These are phyloP conservation scores for Bipolaris cookei DNA, from an alignment of 2,329 filamentous ascomycete species.

Conservation along the genomic window DNA sequence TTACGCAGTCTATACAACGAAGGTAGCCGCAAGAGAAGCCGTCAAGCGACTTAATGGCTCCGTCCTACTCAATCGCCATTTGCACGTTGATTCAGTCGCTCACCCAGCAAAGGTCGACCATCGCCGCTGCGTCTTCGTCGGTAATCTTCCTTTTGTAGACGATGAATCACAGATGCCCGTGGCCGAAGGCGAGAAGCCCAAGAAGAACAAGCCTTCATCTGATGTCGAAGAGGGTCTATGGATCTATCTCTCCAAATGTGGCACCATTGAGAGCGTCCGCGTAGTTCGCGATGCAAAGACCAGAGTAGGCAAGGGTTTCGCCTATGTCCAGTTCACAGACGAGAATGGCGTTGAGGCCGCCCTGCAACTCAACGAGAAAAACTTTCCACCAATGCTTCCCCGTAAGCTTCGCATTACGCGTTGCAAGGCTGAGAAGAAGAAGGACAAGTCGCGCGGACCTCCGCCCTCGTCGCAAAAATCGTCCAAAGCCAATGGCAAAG, in stretches of 20 bases:
- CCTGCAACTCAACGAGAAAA: conserved; percentile 85
- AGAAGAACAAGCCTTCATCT: conserved; percentile 73
- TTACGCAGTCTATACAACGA: conserved; percentile 85
- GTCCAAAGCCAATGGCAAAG: conserved; percentile 38
- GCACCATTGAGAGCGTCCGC: conserved; percentile 89
- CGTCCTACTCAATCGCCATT: conserved; percentile 81
- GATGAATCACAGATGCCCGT: conserved; percentile 75
- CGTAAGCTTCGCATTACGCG: conserved; percentile 83
- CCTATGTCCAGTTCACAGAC: conserved; percentile 94
- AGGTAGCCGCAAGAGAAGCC: conserved; percentile 76
- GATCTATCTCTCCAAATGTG: conserved; percentile 77
- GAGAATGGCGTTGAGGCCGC: conserved; percentile 89
- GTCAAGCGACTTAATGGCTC: conserved; percentile 81
- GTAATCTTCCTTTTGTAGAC: conserved; percentile 94
- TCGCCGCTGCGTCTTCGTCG: conserved; percentile 91
- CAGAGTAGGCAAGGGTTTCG: conserved; percentile 93
- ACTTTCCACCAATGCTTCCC: conserved; percentile 92
- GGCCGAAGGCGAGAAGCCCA: conserved; percentile 67
- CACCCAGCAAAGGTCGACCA: conserved; percentile 85
- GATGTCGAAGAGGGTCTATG: conserved; percentile 94
- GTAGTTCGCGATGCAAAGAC: conserved; percentile 90
- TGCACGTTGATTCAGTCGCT: conserved; percentile 88
- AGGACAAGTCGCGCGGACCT: conserved; percentile 41
- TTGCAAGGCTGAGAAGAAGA: conserved; percentile 70
- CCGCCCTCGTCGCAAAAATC: conserved; percentile 35